Base-by-base conservation (phyloP, 495 filamentous ascomycete genomes). In the Lophium mytilinum region DNA sequence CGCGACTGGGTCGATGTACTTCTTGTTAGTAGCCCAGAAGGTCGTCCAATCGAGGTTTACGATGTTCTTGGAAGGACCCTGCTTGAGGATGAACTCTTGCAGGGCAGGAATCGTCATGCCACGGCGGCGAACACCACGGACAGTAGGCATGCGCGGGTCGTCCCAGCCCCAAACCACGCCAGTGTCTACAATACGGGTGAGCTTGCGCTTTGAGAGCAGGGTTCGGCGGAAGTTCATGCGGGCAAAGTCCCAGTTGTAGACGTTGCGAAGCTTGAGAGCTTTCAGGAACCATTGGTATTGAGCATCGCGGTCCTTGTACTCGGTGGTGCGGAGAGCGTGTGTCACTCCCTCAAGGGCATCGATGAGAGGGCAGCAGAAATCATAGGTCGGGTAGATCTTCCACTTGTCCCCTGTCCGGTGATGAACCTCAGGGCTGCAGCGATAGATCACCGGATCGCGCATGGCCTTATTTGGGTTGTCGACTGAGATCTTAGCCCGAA, bases 221-320 rank as follows among this genome's bases (percentile, higher is more conserved):
- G 90, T 95, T 24, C 84, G 81, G 68, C 96, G 82, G 67, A 97
- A 96, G 79, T 95, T 96, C 80, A 97, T 89, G 64, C 93, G 85
- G 39, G 92, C 83, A 73, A 97, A 98, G 71, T 96, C 91, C 93
- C 93, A 97, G 73, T 97, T 87, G 71, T 96, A 83, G 11, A 97
- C 93, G 57, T 82, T 75, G 50, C 93, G 89, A 18, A 98, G 81
- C 60, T 87, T 83, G 46, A 97, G 79, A 0, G 88, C 81, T 56
- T 95, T 83, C 35, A 94, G 68, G 78, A 98, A 90, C 93, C 93
- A 98, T 68, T 93, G 83, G 75, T 97, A 98, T 74, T 96, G 92
- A 10, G 89, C 86, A 72, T 98, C 96, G 51, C 93, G 88, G 72
- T 98, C 94, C 39, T 90, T 86, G 76, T 97, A 98, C 76, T 98